phyloP scores from a whole-genome alignment of 169 alveolate species.

The Plasmodium fragile region DNA sequence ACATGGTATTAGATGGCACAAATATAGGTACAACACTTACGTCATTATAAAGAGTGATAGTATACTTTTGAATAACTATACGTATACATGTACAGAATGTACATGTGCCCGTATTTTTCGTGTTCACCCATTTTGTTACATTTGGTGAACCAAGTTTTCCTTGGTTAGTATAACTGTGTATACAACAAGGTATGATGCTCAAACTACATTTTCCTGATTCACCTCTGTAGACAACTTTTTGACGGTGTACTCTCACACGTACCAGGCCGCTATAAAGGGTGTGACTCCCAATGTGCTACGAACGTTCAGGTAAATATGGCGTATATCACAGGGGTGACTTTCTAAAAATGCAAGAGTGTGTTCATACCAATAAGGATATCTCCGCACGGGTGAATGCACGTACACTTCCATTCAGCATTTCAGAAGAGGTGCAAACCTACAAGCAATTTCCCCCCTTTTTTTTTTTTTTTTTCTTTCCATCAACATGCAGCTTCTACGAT shows the following conservation, averaged over 20 bases:
- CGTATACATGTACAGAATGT: background rate
- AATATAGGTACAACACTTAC: constrained; percentile 53
- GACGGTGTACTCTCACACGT: constrained; percentile 61
- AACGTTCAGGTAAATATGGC: constrained; percentile 47
- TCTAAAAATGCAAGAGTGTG: background rate
- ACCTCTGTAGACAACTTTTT: constrained; percentile 36
- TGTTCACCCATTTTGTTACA: background rate
- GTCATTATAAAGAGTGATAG: background rate
- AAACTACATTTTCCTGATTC: background rate
- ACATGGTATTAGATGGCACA: constrained; percentile 69
- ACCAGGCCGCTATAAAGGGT: constrained; percentile 61
- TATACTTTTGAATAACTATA: background rate
- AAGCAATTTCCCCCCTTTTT: background rate
- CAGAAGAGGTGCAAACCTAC: background rate
- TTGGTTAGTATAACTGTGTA: background rate
- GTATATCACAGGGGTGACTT: background rate
- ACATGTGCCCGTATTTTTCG: background rate
- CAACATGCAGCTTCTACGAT: constrained; percentile 46
- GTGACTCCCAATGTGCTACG: constrained; percentile 48
- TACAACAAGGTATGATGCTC: background rate
- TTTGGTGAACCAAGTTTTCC: background rate
- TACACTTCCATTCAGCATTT: background rate
- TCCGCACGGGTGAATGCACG: background rate
- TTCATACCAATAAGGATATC: background rate
- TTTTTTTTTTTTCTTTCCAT: background rate